A percentile compares a stretch with the other conserved stretches of the same genome.
phyloP scores from a whole-genome alignment of 805 yeast species.

The Pichia pseudocactophila region DNA sequence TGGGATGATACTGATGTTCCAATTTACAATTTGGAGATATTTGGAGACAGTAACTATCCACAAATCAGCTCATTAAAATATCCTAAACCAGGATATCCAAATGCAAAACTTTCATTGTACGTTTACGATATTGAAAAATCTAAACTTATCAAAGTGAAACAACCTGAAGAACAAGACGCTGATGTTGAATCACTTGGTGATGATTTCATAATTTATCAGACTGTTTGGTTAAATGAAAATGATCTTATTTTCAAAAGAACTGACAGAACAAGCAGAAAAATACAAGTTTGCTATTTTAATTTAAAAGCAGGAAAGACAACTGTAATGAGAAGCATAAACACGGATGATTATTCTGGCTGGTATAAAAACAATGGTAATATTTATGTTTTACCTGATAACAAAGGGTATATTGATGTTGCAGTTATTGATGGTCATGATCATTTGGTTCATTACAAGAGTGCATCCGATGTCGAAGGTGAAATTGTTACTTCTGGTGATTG shows the following conservation, averaged over 20 bases:
- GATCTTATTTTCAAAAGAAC: constrained; percentile 49
- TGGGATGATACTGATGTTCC: constrained; percentile 55
- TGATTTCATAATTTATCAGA: constrained; percentile 52
- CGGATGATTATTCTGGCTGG: constrained; percentile 46
- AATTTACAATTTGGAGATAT: constrained; percentile 42
- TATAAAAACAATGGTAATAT: constrained; percentile 35
- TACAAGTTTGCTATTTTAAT: constrained; percentile 42
- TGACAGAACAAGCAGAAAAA: constrained; percentile 49
- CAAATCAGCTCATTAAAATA: constrained; percentile 40
- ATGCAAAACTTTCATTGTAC: constrained; percentile 46
- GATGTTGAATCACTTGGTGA: constrained; percentile 22
- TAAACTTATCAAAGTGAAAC: constrained; percentile 17
- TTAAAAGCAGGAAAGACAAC: constrained; percentile 23
- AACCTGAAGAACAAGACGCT: constrained; percentile 16
- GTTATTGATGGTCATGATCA: constrained; percentile 52
- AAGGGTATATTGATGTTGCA: constrained; percentile 58
- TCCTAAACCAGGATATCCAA: constrained; percentile 63
- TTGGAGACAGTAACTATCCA: constrained; percentile 41
- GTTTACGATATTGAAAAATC: constrained; percentile 31
- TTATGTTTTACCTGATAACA: constrained; percentile 29
- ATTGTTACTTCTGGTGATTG: constrained; percentile 37
- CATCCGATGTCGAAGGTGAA: constrained; percentile 32
- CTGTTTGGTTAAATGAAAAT: constrained; percentile 45
- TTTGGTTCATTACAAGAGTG: constrained; percentile 47
- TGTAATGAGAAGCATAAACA: constrained; percentile 36